Base-by-base conservation (phyloP, 2,329 filamentous ascomycete species). In the Parascedosporium putredinis region DNA sequence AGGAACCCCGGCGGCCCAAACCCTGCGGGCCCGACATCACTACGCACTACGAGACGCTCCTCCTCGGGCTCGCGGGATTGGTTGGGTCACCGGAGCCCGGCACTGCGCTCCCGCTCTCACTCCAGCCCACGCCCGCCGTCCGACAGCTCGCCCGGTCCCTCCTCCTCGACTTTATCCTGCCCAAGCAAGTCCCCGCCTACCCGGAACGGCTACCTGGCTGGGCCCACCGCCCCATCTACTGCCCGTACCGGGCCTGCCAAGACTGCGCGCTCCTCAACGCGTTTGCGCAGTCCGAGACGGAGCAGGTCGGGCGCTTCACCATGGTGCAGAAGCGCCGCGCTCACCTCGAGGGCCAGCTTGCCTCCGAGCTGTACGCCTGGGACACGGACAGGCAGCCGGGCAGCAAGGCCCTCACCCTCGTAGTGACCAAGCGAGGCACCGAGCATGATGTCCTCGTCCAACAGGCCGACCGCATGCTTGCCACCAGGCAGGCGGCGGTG, bases 191-290 rank as follows among this genome's bases (percentile, higher is more conserved):
- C 12, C 38, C 38, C 16, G 23, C 10, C 18, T 42, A 42, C 38
- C 1, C 38, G 4, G 12, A 36, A 18, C n/a, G 4, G 20, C 38
- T 20, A 10, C 4, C n/a, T 5, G 18, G 38, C 38, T 42, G 38
- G 38, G 38, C 38, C 16, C 38, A 42, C n/a, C 38, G 20, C 5
- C n/a, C 38, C 4, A 42, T 42, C 14, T 5, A 5, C n/a, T 42
- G 38, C 3, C 52, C 57, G 24, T 1, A 14, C 7, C 64, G 61
- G 49, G 1, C 2, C 5, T 65, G 64, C 36, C 0, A 0, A 5
- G 56, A 61, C 44, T 67, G 64, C 49, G 3, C 2, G 1, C 0
- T 3, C 0, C 51, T 67, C 5, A 61, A 60, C 45, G 4, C 1
- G 0, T 66, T 66, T 51, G 60, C 66, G 10, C 18, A 22, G 7